Evolutionary conservation across 768 basidiomycete species (phyloP).

Genomic region (Pholiota molesta): DNA sequence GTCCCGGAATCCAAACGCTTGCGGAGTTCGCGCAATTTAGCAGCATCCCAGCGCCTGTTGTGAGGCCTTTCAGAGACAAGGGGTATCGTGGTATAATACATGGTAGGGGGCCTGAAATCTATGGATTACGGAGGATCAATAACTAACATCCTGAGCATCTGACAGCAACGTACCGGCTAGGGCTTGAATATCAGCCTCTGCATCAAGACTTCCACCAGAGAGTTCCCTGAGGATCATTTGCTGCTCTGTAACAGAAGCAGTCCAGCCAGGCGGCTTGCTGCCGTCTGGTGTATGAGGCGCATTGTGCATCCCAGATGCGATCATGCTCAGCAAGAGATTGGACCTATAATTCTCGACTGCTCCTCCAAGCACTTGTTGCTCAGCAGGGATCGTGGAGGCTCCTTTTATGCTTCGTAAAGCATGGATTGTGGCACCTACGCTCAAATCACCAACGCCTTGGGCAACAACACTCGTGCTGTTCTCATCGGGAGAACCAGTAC

Average conservation of each 20-base stretch:
- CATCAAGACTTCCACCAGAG: slow-evolving; percentile 72
- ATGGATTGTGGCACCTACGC: slow-evolving; percentile 87
- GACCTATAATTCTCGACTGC: slow-evolving; percentile 94
- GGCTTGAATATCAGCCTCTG: slow-evolving; percentile 83
- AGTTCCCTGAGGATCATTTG: slow-evolving; percentile 98
- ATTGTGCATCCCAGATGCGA: slow-evolving; percentile 72
- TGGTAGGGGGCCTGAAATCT: slow-evolving; percentile 92
- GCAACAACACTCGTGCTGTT: slow-evolving; percentile 60
- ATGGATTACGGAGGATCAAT: slow-evolving; percentile 9
- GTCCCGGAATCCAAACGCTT: slow-evolving; percentile 92
- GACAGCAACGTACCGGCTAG: slow-evolving; percentile 70
- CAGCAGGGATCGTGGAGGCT: slow-evolving; percentile 88
- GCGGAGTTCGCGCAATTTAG: slow-evolving; percentile 90
- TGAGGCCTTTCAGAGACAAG: slow-evolving; percentile 82
- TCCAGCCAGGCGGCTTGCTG: slow-evolving; percentile 69
- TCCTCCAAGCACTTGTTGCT: slow-evolving; percentile 91
- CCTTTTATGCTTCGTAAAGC: slow-evolving; percentile 88
- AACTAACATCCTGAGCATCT: not conserved
- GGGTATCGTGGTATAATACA: slow-evolving; percentile 97
- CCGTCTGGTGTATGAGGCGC: slow-evolving; percentile 59
- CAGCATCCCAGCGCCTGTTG: slow-evolving; percentile 91
- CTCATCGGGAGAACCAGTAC: slow-evolving; percentile 61
- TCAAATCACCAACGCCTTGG: slow-evolving; percentile 83
- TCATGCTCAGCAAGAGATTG: slow-evolving; percentile 88
- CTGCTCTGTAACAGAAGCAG: slow-evolving; percentile 83